phyloP scores from a whole-genome alignment of 23 red algal genomes.

The Pyropia haitanensis region DNA sequence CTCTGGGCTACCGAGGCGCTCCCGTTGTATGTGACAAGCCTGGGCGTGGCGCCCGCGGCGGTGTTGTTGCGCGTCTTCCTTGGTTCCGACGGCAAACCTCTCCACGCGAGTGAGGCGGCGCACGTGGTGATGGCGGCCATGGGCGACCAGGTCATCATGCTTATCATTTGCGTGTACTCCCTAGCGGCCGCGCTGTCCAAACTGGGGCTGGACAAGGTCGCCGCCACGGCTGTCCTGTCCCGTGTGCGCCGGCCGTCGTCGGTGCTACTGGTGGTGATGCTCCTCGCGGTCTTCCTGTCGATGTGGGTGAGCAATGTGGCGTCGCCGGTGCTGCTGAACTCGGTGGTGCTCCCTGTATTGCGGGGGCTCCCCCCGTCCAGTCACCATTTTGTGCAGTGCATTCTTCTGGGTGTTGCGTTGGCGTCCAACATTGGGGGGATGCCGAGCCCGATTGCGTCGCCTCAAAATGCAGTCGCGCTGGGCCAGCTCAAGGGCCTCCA shows the following conservation, averaged over 20 bases:
- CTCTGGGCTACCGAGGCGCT: conserved; percentile 87
- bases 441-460: conserved; percentile 86
- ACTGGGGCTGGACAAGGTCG: conserved; percentile 54
- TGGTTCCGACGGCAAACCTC: conserved; percentile 43
- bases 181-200: conserved; percentile 75
- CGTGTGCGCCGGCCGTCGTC: conserved; percentile 22
- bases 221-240: conserved; percentile 58
- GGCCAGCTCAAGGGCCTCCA: conserved; percentile 39
- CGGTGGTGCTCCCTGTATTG: conserved; percentile 72
- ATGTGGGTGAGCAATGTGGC: conserved; percentile 98
- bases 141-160: conserved; percentile 66
- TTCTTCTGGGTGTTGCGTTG: conserved; percentile 76
- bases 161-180: conserved; percentile 93
- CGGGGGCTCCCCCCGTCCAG: conserved; percentile 24
- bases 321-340: conserved; percentile 80
- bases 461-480: conserved; percentile 94
- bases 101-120: conserved; percentile 51
- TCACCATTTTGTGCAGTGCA: conserved; percentile 60
- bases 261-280: conserved; percentile 78
- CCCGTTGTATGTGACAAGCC: conserved; percentile 89
- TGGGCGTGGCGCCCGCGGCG: conserved; percentile 48
- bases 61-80: conserved; percentile 63
- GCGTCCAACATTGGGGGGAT: conserved; percentile 94
- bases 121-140: conserved; percentile 43
- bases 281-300: conserved; percentile 52